Base-by-base conservation (phyloP, 257 asterid species). In the Scutellaria minor region DNA sequence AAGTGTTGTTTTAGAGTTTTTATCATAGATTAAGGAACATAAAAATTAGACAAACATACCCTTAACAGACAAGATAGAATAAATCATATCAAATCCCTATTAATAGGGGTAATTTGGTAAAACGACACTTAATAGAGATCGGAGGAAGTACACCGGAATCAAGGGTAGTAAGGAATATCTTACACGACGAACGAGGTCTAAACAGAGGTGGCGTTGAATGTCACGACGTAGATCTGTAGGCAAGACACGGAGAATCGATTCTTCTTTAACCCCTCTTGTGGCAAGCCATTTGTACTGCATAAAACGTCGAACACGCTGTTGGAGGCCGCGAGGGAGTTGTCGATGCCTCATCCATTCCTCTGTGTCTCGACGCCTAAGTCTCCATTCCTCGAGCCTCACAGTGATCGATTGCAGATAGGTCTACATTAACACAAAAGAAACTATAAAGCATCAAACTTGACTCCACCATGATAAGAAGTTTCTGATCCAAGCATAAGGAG, bases 341-440 rank as follows among this genome's bases (percentile, higher is more conserved):
- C 96, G 94, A 73, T 92, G 98, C 71, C 81, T 84, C 98, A 92
- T 92, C 98, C 98, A 92, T 76, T 90, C 96, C 82, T 92, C 98
- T 3, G 96, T 92, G 71, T 92, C 98, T 35, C 96, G 80, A 24
- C 96, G 87, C 78, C 85, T 90, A 6, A 92, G 86, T 54, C 98
- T 86, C 98, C 98, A 92, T 73, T 92, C 96, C 80, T 92, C 98
- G 22, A 88, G 96, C 86, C 96, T 88, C 90, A 92, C 96, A 18
- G 96, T 89, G 71, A 86, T 77, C 14, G 98, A 92, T 85, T 92
- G 98, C 83, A 89, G 73, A 70, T 89, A 92, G 50, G 98, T 92
- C 98, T 92, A 35, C 76, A 72, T 54, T 9, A 64, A 51, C 55
- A 61, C 8, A 50, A 11, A 12, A 11, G 7, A 14, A 18, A 50